Base-by-base conservation (phyloP, 805 yeast species). In the Metschnikowia proteae region DNA sequence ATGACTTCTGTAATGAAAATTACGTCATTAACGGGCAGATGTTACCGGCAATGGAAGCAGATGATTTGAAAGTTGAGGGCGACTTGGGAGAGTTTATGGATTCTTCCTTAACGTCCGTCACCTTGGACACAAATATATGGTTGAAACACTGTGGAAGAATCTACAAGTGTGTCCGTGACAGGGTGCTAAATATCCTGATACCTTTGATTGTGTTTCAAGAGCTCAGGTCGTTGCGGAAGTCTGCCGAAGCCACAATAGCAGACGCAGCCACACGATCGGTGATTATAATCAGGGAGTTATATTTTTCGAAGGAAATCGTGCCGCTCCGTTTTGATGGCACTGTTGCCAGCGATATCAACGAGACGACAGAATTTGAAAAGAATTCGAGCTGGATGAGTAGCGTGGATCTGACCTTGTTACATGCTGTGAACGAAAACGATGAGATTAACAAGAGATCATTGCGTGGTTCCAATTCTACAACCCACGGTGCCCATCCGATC, bases 231-330 rank as follows among this genome's bases (percentile, higher is more conserved):
- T 66, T 86, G 52, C 68, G 92, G 50, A 79, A 85, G 56, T 82
- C 88, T 0, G 78, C 81, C 13, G 94, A 86, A 61, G 83, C 83
- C 1, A 79, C 84, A 3, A 82, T 86, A 17, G 80, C 88, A 1
- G 94, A 86, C 61, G 84, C 90, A 2, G 92, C 92, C 0, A 85
- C 92, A 0, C 68, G 95, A 45, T 86, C 90, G 1, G 90, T 86
- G 5, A 83, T 86, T 3, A 83, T 86, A 5, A 75, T 85, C 36
- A 71, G 91, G 51, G 90, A 84, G 58, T 66, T 86, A 45, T 82
- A 81, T 55, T 61, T 74, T 17, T 82, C 83, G 39, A 71, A 74
- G 42, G 77, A 75, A 44, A 71, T 84, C 34, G 51, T 81, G 31
- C 86, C 89, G 1, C 65, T 84, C 50, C 72, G 88, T 57, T 82